A percentile compares a stretch with the other conserved stretches of the same genome.
These are phyloP conservation scores for Beauveria pseudobassiana DNA, from an alignment of 2,329 filamentous ascomycete genomes.

Conservation along the genomic window DNA sequence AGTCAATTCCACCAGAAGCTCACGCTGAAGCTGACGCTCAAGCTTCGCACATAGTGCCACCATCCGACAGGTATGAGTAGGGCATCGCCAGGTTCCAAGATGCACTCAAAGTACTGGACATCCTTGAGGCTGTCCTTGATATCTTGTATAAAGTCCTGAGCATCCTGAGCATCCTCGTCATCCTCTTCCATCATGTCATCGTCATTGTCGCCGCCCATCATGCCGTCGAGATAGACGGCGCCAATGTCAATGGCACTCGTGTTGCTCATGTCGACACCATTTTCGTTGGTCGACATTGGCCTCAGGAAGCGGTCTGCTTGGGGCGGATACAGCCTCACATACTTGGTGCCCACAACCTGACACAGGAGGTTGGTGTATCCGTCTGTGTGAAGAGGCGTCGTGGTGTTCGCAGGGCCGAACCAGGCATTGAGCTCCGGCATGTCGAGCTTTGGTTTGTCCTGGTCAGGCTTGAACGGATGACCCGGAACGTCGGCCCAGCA, in stretches of 20 bases:
- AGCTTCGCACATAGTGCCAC: conserved; percentile 93
- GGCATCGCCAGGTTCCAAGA: conserved; percentile 74
- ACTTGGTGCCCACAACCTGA: conserved; percentile 86
- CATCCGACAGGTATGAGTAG: conserved; percentile 88
- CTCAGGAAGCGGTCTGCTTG: conserved; percentile 49
- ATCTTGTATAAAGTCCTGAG: conserved; percentile 20
- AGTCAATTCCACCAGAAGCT: conserved; percentile 90
- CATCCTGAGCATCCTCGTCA: conserved; percentile 16
- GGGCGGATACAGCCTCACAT: conserved; percentile 80
- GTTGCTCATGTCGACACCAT: conserved; percentile 85
- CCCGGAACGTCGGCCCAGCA: conserved; percentile 66
- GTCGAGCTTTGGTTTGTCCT: conserved; percentile 28
- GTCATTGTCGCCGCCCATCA: conserved; percentile 41
- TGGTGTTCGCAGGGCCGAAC: conserved; percentile 82
- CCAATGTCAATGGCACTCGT: conserved; percentile 76
- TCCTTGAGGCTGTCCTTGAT: conserved; percentile 43
- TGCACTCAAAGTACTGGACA: conserved; percentile 58
- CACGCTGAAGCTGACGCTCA: conserved; percentile 85
- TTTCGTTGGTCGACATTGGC: conserved; percentile 50
- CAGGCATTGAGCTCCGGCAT: conserved; percentile 78
- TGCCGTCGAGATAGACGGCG: conserved; percentile 39
- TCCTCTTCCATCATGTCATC: conserved; percentile 20
- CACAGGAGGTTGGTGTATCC: conserved; percentile 88
- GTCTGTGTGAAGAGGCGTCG: conserved; percentile 89
- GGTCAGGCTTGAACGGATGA: conserved; percentile 27